Conservation (phyloP, 2,329 filamentous ascomycete species). For the Diaporthe velutina region DNA sequence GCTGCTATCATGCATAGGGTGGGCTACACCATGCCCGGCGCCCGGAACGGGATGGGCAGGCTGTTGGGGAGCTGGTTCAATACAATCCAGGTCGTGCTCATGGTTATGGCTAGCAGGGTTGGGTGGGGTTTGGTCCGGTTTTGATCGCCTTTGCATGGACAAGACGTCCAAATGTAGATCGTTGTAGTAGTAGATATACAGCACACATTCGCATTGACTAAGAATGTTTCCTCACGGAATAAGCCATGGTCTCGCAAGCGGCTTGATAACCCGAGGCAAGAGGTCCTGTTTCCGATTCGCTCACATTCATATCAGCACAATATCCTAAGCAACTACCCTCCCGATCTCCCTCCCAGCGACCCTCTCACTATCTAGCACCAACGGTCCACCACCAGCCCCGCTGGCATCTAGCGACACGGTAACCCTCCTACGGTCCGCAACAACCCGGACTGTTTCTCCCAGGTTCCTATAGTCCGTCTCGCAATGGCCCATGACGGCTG, state of each 20-base stretch:
- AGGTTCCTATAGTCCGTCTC: constrained; percentile 87
- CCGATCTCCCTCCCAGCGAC: constrained; percentile 43
- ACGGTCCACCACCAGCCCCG: constrained; percentile 73
- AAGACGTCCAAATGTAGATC: background rate
- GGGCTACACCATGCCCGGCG: background rate
- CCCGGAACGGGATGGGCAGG: background rate
- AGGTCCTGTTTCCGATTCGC: background rate
- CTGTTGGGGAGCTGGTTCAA: constrained; percentile 8
- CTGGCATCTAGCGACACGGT: constrained; percentile 80
- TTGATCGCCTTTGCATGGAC: background rate
- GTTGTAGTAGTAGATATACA: background rate
- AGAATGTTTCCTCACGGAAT: too few species aligned
- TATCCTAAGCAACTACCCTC: constrained; percentile 54
- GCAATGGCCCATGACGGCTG: constrained; percentile 62
- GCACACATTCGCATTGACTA: too few species aligned
- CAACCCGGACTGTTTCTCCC: constrained; percentile 81
- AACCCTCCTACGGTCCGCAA: constrained; percentile 77
- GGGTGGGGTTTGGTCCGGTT: background rate
- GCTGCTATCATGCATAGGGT: background rate
- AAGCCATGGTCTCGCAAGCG: too few species aligned
- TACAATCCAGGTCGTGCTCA: background rate
- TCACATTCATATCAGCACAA: background rate
- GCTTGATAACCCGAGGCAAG: too few species aligned
- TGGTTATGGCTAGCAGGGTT: background rate
- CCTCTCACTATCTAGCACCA: constrained; percentile 74